Base-by-base conservation (phyloP, 495 filamentous ascomycete genomes). In the Sphaerosporella brunnea region DNA sequence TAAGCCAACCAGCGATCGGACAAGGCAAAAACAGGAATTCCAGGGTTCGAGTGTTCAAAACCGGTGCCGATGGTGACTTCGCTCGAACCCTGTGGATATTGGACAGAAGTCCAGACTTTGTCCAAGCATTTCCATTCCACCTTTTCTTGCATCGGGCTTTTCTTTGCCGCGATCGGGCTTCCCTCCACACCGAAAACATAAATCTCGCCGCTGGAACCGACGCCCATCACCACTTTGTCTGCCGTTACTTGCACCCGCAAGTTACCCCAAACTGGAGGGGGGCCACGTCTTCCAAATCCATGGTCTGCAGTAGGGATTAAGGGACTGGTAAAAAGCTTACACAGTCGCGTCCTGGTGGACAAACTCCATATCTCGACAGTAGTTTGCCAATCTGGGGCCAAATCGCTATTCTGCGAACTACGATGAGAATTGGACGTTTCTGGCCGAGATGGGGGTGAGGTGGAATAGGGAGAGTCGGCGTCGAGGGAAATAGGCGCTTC, bases 1-100 rank as follows among this genome's bases (percentile, higher is more conserved):
- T 84, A 77, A 23, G 85, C 85, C 23, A 97, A 65, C 84, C 84
- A 95, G 55, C 83, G 77, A 35, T 78, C 74, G 37, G 71, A 81
- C 3, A 95, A 58, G 8, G 82, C 76, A 34, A 93, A 59, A 9
- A 95, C 75, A 0, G 86, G 79, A 23, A 60, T 56, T 49, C 55
- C 46, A 53, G 45, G 16, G 35, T 15, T 10, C 7, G 43, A 18
- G 13, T 32, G 9, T 4, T 25, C 43, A 15, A 46, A 21, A 7
- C 24, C 23, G 4, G 24, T 7, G 20, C 39, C 23, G 5, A 11
- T 43, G 21, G 13, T 43, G 5, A 16, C 15, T 11, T 5, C n/a
- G n/a, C 35, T 46, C 15, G 15, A 11, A 18, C 18, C 18, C 19
- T 11, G 15, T 48, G 41, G 13, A 36, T 21, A 50, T 53, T 59